These are phyloP conservation scores for Funneliformis caledonium DNA, from an alignment of 371 early-diverging fungal genomes.

Conservation along the genomic window DNA sequence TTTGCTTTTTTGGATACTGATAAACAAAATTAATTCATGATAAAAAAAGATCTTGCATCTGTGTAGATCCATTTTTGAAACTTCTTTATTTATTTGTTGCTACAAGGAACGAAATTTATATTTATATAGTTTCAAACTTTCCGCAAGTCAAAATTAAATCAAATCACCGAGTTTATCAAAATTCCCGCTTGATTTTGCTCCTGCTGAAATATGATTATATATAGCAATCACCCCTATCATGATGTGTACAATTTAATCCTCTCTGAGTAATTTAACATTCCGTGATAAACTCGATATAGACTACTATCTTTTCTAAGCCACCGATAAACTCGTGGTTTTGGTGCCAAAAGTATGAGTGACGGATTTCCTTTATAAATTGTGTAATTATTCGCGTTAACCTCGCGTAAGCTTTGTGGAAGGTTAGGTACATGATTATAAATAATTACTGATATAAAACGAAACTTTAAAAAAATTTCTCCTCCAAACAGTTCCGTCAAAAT, in stretches of 20 bases:
- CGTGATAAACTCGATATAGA: background rate
- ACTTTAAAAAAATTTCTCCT: background rate
- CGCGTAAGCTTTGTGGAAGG: background rate
- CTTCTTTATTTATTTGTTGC: too few relatives aligned
- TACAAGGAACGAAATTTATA: too few relatives aligned
- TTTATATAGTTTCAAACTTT: too few relatives aligned
- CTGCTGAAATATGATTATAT: background rate
- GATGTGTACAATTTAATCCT: background rate
- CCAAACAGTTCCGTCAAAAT: background rate
- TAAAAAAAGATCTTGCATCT: too few relatives aligned
- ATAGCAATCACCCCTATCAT: background rate
- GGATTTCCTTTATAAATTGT: background rate
- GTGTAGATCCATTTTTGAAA: too few relatives aligned
- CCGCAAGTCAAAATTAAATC: background rate
- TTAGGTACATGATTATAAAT: background rate
- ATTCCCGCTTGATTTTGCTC: too few relatives aligned
- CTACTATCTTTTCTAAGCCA: background rate
- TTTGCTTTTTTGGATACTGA: too few relatives aligned
- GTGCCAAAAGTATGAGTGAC: background rate
- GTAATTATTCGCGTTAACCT: constrained; percentile 3
- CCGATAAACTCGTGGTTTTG: background rate
- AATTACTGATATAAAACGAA: background rate
- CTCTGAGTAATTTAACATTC: background rate
- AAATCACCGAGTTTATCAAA: background rate
- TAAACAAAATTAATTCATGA: too few relatives aligned